Conservation (phyloP, 805 yeast genomes). For the Starmerella powellii region DNA sequence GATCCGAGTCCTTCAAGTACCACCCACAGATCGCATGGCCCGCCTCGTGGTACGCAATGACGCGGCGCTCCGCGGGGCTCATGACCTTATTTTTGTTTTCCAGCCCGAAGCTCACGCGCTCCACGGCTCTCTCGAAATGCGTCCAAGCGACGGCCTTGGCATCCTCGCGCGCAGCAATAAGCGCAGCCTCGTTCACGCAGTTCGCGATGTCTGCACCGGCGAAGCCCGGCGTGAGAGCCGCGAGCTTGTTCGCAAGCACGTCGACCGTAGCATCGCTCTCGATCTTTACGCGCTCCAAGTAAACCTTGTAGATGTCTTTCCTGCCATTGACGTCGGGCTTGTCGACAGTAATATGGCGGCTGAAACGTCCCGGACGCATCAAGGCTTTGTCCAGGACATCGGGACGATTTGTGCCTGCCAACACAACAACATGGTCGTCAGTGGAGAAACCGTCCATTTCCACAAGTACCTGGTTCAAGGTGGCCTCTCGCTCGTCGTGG, state of each 20-base stretch:
- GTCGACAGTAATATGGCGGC: conserved; percentile 82
- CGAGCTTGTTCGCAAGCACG: conserved; percentile 67
- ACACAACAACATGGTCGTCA: conserved; percentile 85
- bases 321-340: conserved; percentile 93
- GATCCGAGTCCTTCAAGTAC: conserved; percentile 85
- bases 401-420: conserved; percentile 95
- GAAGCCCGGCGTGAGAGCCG: conserved; percentile 95
- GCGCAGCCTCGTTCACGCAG: conserved; percentile 92
- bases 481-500: conserved; percentile 93
- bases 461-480: conserved; percentile 86
- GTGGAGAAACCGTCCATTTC: conserved; percentile 97
- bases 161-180: conserved; percentile 83
- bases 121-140: conserved; percentile 94
- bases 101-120: conserved; percentile 91
- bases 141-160: conserved; percentile 54
- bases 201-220: conserved; percentile 98
- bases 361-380: conserved; percentile 95
- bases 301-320: conserved; percentile 81
- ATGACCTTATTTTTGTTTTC: conserved; percentile 80
- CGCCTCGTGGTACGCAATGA: conserved; percentile 96
- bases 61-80: conserved; percentile 71
- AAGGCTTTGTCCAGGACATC: conserved; percentile 89
- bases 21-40: conserved; percentile 99
- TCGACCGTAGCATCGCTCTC: conserved; percentile 33
- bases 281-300: conserved; percentile 60